Base-by-base conservation (phyloP, 805 yeast genomes). In the Henningerozyma blattae region DNA sequence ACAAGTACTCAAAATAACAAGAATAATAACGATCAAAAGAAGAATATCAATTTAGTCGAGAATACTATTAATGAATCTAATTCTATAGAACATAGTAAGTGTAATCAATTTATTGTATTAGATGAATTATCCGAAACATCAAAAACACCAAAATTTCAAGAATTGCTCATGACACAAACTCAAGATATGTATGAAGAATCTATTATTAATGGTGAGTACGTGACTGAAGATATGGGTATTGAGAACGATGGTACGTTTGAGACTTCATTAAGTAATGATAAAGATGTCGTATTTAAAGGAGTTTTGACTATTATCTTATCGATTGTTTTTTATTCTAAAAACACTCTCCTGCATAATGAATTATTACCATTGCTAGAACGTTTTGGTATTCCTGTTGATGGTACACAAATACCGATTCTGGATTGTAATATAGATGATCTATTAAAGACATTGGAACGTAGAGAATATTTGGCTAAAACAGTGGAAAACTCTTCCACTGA, bases 311-410 rank as follows among this genome's bases (percentile, higher is more conserved):
- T 52, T 4, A 32, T 43, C 1, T 26, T 53, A 4, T 39, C 47
- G 18, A 30, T 48, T 3, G 38, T 52, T 8, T 31, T 51, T 2
- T 45, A 53, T 27, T 52, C 58, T 5, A 50, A 46, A 29, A 53
- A 54, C 36, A 45, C 45, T 26, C 40, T 54, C 19, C 34, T 53
- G 8, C 47, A 48, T 18, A 39, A 47, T 15, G 59, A 54, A 34
- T 34, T 54, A 12, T 16, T 34, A 7, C 33, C 33, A 4, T 30
- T 37, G 15, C 22, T 53, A 20, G 36, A 26, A n/a, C 30, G 32
- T 12, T 54, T 49, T 35, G 59, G 58, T 8, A 37, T 54, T 5
- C 54, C 55, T 1, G 35, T 36, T 3, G 52, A 53, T 28, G 56
- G 53, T 7, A 38, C 38, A 14, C 30, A 30, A 9, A 52, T 51